Conservation (phyloP, 345 rosid genomes). For the Dovyalis caffra region DNA sequence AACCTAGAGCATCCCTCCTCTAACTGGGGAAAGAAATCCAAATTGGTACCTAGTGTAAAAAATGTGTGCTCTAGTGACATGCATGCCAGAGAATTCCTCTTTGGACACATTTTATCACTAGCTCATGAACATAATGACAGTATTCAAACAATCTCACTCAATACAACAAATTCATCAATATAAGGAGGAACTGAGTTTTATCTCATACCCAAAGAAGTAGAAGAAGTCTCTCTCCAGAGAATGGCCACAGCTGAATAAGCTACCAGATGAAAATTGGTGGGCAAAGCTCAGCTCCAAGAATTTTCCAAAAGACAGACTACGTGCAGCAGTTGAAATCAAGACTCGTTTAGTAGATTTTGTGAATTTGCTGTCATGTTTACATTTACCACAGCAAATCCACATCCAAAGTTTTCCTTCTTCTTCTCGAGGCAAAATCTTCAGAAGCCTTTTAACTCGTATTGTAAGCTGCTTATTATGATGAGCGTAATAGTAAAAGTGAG, state of each 20-base stretch:
- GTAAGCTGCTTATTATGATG: conserved; percentile 79
- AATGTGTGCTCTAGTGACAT: neutral
- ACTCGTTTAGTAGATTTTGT: conserved; percentile 75
- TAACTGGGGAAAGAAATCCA: neutral
- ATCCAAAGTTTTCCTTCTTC: conserved; percentile 87
- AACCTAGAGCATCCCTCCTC: neutral
- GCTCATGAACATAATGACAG: neutral
- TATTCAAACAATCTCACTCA: neutral
- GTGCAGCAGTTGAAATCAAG: conserved; percentile 66
- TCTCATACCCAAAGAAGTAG: conserved; percentile 87
- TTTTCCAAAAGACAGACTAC: conserved; percentile 84
- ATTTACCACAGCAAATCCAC: conserved; percentile 93
- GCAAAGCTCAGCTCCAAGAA: conserved; percentile 92
- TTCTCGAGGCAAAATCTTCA: conserved; percentile 61
- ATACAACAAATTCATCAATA: neutral
- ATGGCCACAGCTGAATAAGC: conserved; percentile 80
- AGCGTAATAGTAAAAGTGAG: conserved; percentile 77
- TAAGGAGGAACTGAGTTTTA: neutral
- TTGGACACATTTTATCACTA: neutral
- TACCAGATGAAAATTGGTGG: conserved; percentile 39
- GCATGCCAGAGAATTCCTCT: neutral
- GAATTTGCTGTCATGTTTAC: conserved; percentile 50
- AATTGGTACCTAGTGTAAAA: neutral
- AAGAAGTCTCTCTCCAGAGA: conserved; percentile 69
- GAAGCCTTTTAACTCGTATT: conserved; percentile 60